Conservation (phyloP, 306 rosid species). For the Urtica urens region DNA sequence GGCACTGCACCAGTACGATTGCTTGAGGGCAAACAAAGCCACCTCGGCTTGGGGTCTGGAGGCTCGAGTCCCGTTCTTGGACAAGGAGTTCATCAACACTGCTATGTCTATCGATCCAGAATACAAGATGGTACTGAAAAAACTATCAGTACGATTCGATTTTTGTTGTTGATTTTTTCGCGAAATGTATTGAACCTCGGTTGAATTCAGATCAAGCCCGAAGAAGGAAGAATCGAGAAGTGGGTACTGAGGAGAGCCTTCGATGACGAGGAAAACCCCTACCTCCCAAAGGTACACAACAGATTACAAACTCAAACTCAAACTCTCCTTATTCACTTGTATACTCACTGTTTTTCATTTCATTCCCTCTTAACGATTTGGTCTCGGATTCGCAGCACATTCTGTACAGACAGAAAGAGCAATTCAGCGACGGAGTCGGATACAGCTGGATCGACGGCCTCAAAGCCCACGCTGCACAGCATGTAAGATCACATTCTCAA, state of each 20-base stretch:
- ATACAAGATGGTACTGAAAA: constrained; percentile 58
- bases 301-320: background rate
- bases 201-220: constrained; percentile 63
- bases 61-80: constrained; percentile 89
- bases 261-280: constrained; percentile 80
- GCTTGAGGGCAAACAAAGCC: constrained; percentile 81
- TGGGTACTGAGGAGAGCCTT: constrained; percentile 84
- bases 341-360: background rate
- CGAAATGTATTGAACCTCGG: background rate
- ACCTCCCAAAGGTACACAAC: constrained; percentile 77
- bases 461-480: constrained; percentile 73
- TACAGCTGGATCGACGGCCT: constrained; percentile 98
- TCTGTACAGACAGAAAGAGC: constrained; percentile 88
- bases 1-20: constrained; percentile 82
- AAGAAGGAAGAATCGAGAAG: constrained; percentile 78
- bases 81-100: constrained; percentile 60
- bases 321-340: background rate
- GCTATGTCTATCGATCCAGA: constrained; percentile 89
- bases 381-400: constrained; percentile 54
- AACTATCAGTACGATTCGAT: background rate
- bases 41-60: constrained; percentile 96
- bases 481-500: constrained; percentile 30
- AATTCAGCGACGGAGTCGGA: constrained; percentile 96
- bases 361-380: constrained; percentile 10
- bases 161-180: background rate